Percentiles rank a stretch among this genome's conserved stretches.
phyloP scores from a whole-genome alignment of 371 early-diverging fungal genomes.

The Actinomortierella ambigua region DNA sequence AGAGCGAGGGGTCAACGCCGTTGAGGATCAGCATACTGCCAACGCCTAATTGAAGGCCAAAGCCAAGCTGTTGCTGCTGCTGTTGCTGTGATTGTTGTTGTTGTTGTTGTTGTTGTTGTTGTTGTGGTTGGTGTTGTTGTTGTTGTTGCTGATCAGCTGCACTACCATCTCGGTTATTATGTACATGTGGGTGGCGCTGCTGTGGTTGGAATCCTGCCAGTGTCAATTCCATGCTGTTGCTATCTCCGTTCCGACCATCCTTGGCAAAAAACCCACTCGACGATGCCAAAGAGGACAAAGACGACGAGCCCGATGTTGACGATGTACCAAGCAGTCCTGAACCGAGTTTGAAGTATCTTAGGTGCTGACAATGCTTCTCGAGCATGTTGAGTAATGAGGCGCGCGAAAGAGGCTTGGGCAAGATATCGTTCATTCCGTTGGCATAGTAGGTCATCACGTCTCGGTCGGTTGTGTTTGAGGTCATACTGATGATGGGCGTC shows the following conservation, averaged over 20 bases:
- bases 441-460: conserved; percentile 75
- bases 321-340: conserved; percentile 9
- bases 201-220: conserved; percentile 7
- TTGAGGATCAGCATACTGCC: conserved; percentile 35
- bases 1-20: conserved; percentile 17
- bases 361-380: conserved; percentile 68
- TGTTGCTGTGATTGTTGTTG: not conserved
- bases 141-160: not conserved
- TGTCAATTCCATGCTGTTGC: not conserved
- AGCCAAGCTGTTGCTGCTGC: conserved; percentile 13
- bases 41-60: conserved; percentile 28
- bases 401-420: conserved; percentile 80
- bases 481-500: conserved; percentile 85
- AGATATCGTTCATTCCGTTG: conserved; percentile 82
- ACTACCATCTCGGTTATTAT: conserved; percentile 2
- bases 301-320: not conserved
- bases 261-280: too few species aligned
- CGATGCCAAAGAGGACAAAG: not conserved
- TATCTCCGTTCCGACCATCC: too few species aligned
- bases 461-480: conserved; percentile 68
- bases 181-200: conserved; percentile 3
- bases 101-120: not conserved
- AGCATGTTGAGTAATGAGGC: conserved; percentile 57
- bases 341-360: conserved; percentile 39
- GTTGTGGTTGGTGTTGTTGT: not conserved